Conservation (phyloP, 805 yeast species). For the Lipomyces japonicus region DNA sequence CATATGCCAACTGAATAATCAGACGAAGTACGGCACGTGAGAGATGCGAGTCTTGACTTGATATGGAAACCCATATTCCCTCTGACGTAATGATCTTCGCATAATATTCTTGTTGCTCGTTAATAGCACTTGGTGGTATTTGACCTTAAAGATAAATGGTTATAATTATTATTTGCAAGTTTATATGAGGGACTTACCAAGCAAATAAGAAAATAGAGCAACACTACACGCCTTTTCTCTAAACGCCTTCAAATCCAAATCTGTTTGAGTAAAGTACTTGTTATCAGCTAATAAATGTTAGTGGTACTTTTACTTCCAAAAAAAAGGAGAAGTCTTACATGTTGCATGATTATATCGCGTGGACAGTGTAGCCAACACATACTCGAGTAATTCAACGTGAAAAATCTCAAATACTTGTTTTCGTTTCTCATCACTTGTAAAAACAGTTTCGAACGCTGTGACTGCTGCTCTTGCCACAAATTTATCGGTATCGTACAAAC, state of each 20-base stretch:
- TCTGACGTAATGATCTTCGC: conserved; percentile 22
- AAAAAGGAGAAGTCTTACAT: conserved; percentile 1
- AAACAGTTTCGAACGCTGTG: conserved; percentile 49
- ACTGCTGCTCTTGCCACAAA: conserved; percentile 52
- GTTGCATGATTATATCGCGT: conserved; percentile 11
- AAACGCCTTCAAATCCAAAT: conserved; percentile 10
- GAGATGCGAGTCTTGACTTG: conserved; percentile 16
- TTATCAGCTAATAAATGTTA: conserved; percentile 15
- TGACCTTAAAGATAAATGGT: conserved; percentile 2
- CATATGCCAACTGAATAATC: conserved; percentile 14
- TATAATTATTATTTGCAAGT: not conserved
- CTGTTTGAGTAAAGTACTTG: conserved; percentile 22
- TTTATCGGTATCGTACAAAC: conserved; percentile 66
- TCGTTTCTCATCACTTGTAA: conserved; percentile 53
- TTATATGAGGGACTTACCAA: conserved; percentile 6
- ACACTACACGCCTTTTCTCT: conserved; percentile 23
- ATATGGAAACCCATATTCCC: conserved; percentile 19
- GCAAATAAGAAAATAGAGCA: conserved; percentile 14
- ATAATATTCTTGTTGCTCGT: conserved; percentile 18
- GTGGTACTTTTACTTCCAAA: no score
- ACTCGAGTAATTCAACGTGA: conserved; percentile 52
- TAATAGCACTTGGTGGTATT: conserved; percentile 14
- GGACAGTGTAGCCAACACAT: conserved; percentile 48
- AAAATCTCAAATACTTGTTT: conserved; percentile 60
- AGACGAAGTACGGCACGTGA: conserved; percentile 14